Conservation (phyloP, 345 rosid species). For the Eucalyptus sp. region DNA sequence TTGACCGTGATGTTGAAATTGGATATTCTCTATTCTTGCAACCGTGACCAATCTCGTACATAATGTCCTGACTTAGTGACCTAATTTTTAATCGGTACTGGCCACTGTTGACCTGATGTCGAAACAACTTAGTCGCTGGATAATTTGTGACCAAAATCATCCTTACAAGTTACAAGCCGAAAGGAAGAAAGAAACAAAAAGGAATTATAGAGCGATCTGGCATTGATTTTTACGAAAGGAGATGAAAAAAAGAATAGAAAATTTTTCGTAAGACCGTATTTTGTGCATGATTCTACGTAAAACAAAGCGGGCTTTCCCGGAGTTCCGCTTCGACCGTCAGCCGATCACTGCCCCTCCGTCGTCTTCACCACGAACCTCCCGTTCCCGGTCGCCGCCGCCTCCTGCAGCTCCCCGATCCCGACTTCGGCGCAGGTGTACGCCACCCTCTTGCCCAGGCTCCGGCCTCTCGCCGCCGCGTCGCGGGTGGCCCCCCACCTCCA, state of each 20-base stretch:
- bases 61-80: background rate
- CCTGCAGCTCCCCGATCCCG: slow-evolving; percentile 28
- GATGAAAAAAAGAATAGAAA: background rate
- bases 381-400: background rate
- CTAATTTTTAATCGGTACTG: background rate
- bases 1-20: too few species aligned
- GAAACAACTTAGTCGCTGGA: background rate
- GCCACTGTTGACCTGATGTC: background rate
- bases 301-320: background rate
- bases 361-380: background rate
- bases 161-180: background rate
- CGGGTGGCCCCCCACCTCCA: background rate
- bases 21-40: too few species aligned
- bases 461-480: slow-evolving; percentile 1
- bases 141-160: background rate
- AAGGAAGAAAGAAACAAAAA: background rate
- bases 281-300: background rate
- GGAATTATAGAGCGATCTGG: background rate
- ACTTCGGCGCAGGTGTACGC: slow-evolving; percentile 36
- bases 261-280: background rate
- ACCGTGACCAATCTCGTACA: background rate
- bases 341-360: background rate
- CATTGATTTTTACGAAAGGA: background rate
- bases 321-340: background rate
- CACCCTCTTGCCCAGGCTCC: slow-evolving; percentile 8